Conservation (phyloP, 495 filamentous ascomycete species). For the Friedmanniomyces endolithicus region DNA sequence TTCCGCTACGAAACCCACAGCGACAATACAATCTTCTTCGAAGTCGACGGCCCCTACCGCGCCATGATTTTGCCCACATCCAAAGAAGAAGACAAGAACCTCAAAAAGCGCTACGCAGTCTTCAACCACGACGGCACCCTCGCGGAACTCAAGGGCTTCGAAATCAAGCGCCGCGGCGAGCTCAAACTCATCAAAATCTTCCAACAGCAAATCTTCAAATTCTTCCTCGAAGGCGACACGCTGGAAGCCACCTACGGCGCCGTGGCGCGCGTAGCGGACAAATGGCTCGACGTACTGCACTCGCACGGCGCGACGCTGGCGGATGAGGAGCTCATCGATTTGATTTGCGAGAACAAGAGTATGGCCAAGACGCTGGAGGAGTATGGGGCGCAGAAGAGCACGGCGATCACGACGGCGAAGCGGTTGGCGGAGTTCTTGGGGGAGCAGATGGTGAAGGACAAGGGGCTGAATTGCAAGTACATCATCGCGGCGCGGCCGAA, state of each 20-base stretch:
- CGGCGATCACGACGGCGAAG: constrained; percentile 95
- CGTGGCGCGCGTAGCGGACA: constrained; percentile 89
- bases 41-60: constrained; percentile 93
- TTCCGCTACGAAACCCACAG: constrained; percentile 91
- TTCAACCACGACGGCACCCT: constrained; percentile 96
- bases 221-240: constrained; percentile 85
- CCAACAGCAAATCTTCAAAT: constrained; percentile 97
- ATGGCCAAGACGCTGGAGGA: constrained; percentile 96
- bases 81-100: constrained; percentile 96
- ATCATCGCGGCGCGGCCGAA: constrained; percentile 84
- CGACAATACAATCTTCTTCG: constrained; percentile 99
- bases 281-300: constrained; percentile 89
- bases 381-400: constrained; percentile 90
- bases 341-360: constrained; percentile 96
- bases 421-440: constrained; percentile 91
- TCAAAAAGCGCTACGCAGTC: constrained; percentile 98
- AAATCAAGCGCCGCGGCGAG: constrained; percentile 95
- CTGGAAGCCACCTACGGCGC: constrained; percentile 79
- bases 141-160: constrained; percentile 96
- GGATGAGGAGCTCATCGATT: constrained; percentile 93
- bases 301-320: constrained; percentile 74
- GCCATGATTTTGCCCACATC: constrained; percentile 97
- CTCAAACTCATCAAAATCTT: constrained; percentile 99
- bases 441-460: constrained; percentile 98
- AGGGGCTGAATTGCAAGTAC: constrained; percentile 97